phyloP scores from a whole-genome alignment of 1,284 basidiomycete species.

The Leccinum cinnamomeum region DNA sequence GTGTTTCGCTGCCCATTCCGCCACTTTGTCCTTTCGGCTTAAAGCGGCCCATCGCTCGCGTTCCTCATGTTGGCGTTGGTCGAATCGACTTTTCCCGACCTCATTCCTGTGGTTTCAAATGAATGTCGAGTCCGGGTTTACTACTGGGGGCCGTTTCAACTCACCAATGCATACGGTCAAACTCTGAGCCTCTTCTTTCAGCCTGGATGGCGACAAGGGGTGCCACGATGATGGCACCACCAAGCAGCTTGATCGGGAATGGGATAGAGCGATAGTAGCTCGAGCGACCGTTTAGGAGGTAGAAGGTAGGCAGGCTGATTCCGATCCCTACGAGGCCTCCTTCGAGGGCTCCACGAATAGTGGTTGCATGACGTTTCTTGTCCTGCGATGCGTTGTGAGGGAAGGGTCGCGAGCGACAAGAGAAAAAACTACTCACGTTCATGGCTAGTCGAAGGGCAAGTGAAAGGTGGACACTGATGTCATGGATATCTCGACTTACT shows the following conservation, averaged over 20 bases:
- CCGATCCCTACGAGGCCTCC: slow-evolving; percentile 55
- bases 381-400: slow-evolving; percentile 35
- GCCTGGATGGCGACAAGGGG: slow-evolving; percentile 75
- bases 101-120: slow-evolving; percentile 49
- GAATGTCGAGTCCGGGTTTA: not conserved
- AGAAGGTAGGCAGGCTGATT: slow-evolving; percentile 57
- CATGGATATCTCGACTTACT: not conserved
- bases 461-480: not conserved
- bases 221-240: slow-evolving; percentile 64
- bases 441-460: slow-evolving; percentile 14
- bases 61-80: slow-evolving; percentile 49
- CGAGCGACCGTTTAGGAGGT: slow-evolving; percentile 55
- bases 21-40: slow-evolving; percentile 56
- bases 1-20: slow-evolving; percentile 74
- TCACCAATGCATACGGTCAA: slow-evolving; percentile 70
- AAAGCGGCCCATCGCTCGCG: slow-evolving; percentile 61
- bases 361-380: slow-evolving; percentile 53
- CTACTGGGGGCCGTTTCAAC: slow-evolving; percentile 23
- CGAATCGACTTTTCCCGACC: slow-evolving; percentile 57
- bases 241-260: slow-evolving; percentile 73
- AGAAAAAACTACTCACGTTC: slow-evolving; percentile 19
- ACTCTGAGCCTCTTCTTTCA: slow-evolving; percentile 76
- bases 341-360: slow-evolving; percentile 63
- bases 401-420: not conserved
- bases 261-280: slow-evolving; percentile 71